A percentile compares a stretch with the other conserved stretches of the same genome.
These are phyloP conservation scores for Ustulina deusta DNA, from an alignment of 2,329 filamentous ascomycete genomes.

Conservation along the genomic window DNA sequence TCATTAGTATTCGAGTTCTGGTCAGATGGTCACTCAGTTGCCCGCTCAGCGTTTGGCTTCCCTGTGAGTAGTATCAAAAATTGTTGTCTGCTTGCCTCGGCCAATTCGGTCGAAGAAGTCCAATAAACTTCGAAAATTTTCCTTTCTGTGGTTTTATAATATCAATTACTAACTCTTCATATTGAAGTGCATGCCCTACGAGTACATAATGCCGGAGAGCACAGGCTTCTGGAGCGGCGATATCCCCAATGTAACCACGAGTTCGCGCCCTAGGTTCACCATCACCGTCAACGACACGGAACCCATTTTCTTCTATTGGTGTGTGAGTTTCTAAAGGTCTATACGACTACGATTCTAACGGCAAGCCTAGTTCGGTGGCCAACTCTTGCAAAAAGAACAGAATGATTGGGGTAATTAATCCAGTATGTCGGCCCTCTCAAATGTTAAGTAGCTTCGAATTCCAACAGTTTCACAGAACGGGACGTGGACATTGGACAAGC, in stretches of 20 bases:
- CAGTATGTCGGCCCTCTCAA: slow-evolving; percentile 7
- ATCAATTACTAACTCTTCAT: not conserved
- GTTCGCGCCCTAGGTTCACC: slow-evolving; percentile 10
- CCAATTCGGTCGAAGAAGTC: not conserved
- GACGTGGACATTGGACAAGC: slow-evolving; percentile 17
- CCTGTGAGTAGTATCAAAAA: slow-evolving; percentile 8
- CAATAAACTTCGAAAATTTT: too few species aligned
- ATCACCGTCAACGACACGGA: slow-evolving; percentile 25
- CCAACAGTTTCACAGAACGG: slow-evolving; percentile 10
- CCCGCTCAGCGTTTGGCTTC: slow-evolving; percentile 19
- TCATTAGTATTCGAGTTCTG: slow-evolving; percentile 29
- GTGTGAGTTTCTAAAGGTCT: not conserved
- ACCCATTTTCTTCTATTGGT: slow-evolving; percentile 33
- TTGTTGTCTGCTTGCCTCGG: not conserved
- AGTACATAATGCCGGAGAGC: not conserved
- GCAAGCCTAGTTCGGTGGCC: not conserved
- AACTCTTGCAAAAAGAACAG: slow-evolving; percentile 21
- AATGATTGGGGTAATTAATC: slow-evolving; percentile 35
- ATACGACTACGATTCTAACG: not conserved
- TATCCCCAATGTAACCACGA: not conserved
- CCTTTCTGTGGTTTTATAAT: not conserved
- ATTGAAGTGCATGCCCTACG: slow-evolving; percentile 29
- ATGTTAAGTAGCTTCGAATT: not conserved
- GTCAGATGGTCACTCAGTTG: slow-evolving; percentile 24
- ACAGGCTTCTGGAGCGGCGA: slow-evolving; percentile 23